Evolutionary conservation across 148 eudicot genomes (phyloP).

Genomic region (Amaranthus palmeri): DNA sequence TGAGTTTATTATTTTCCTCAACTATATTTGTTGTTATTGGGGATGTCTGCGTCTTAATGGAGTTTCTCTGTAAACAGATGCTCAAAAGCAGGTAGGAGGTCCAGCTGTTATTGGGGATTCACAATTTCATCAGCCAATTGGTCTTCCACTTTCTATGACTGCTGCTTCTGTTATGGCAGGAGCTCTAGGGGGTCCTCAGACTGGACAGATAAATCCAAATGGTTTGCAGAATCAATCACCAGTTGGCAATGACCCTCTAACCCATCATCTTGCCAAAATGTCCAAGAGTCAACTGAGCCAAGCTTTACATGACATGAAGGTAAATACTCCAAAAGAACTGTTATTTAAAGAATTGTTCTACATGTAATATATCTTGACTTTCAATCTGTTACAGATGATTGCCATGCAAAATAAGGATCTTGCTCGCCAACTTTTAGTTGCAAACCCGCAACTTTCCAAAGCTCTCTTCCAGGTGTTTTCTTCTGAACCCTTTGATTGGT

Average conservation of each 20-base stretch:
- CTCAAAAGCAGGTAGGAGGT: conserved; percentile 63
- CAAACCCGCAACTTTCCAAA: conserved; percentile 63
- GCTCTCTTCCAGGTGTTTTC: conserved; percentile 78
- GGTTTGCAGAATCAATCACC: conserved; percentile 49
- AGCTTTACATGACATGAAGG: conserved; percentile 79
- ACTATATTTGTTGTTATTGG: conserved; percentile 1
- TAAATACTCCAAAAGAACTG: conserved; percentile 21
- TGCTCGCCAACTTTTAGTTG: conserved; percentile 69
- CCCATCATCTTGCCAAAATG: conserved; percentile 85
- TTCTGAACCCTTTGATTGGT: background rate
- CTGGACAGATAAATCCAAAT: conserved; percentile 42
- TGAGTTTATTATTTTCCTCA: conserved; percentile 32
- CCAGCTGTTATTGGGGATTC: conserved; percentile 45
- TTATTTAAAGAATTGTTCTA: background rate
- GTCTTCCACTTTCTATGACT: conserved; percentile 69
- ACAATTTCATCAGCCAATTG: conserved; percentile 59
- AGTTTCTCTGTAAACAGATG: conserved; percentile 37
- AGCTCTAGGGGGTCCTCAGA: conserved; percentile 81
- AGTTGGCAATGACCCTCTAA: conserved; percentile 67
- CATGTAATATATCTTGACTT: conserved; percentile 17
- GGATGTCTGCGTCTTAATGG: conserved; percentile 5
- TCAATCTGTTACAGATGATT: conserved; percentile 48
- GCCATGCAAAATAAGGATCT: conserved; percentile 75
- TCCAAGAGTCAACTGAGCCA: conserved; percentile 75
- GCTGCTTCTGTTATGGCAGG: conserved; percentile 88